Evolutionary conservation across 768 basidiomycete genomes (phyloP).

Genomic region (Tulasnella sp.): DNA sequence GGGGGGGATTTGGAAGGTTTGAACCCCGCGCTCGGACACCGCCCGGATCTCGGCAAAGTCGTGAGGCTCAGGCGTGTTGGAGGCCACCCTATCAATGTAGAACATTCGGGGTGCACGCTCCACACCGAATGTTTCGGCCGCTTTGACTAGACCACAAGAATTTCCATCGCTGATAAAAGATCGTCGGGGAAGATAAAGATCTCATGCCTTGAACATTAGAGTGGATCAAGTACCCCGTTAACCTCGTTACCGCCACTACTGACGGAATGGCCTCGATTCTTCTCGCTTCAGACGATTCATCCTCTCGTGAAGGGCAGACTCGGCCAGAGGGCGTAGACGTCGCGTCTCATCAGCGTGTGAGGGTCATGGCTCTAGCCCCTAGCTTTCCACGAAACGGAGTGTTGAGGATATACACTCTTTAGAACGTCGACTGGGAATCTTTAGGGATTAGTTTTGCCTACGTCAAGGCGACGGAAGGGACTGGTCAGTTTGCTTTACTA

Average conservation of each 20-base stretch:
- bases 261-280: not conserved
- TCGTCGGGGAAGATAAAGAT: not conserved
- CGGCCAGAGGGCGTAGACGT: conserved; percentile 53
- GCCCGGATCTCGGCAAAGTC: too few species aligned
- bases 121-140: too few species aligned
- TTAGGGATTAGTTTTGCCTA: conserved; percentile 55
- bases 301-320: conserved; percentile 37
- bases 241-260: not conserved
- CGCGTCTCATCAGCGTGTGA: conserved; percentile 43
- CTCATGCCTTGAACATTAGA: not conserved
- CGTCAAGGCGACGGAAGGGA: conserved; percentile 67
- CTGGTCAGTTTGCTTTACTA: conserved; percentile 37
- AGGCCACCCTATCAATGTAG: too few species aligned
- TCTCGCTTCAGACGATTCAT: not conserved
- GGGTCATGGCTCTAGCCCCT: conserved; percentile 25
- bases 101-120: too few species aligned
- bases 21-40: too few species aligned
- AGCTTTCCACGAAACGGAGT: not conserved
- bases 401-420: not conserved
- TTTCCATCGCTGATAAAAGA: too few species aligned
- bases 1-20: too few species aligned
- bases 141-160: too few species aligned
- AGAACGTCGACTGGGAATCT: conserved; percentile 48
- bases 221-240: not conserved
- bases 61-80: too few species aligned